A percentile compares a stretch with the other conserved stretches of the same genome.
phyloP scores from a whole-genome alignment of 169 alveolate species.

The Theileria annulata region DNA sequence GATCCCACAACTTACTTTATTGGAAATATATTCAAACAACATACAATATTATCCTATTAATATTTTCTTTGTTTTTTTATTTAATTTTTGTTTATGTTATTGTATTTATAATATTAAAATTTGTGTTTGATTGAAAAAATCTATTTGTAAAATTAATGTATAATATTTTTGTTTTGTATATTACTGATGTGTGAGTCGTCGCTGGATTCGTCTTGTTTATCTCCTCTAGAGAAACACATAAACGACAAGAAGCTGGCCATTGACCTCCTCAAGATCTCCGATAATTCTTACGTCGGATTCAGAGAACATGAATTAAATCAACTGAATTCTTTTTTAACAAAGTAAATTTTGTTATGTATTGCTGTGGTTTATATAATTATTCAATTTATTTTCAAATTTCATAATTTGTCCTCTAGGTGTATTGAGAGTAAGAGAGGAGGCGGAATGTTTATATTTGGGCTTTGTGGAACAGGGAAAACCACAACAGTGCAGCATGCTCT shows the following conservation, averaged over 20 bases:
- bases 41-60: not conserved
- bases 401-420: constrained; percentile 17
- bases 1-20: not conserved
- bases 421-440: constrained; percentile 28
- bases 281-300: constrained; percentile 47
- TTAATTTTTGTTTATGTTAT: not conserved
- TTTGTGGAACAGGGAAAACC: constrained; percentile 66
- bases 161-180: constrained; percentile 1
- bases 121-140: not conserved
- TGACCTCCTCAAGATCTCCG: constrained; percentile 48
- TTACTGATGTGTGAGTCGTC: constrained; percentile 4
- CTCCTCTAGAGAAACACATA: constrained; percentile 28
- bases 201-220: not conserved
- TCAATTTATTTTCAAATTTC: not conserved
- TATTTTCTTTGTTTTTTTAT: not conserved
- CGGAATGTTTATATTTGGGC: constrained; percentile 56
- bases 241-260: constrained; percentile 49
- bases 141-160: constrained; percentile 9
- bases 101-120: not conserved
- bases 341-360: constrained; percentile 12
- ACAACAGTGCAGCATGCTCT: constrained; percentile 58
- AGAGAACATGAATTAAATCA: constrained; percentile 41
- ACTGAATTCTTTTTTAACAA: constrained; percentile 17
- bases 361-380: not conserved
- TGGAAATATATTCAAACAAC: not conserved